Base-by-base conservation (phyloP, 352 stramenopile species). In the Pilasporangium apinafurcum region DNA sequence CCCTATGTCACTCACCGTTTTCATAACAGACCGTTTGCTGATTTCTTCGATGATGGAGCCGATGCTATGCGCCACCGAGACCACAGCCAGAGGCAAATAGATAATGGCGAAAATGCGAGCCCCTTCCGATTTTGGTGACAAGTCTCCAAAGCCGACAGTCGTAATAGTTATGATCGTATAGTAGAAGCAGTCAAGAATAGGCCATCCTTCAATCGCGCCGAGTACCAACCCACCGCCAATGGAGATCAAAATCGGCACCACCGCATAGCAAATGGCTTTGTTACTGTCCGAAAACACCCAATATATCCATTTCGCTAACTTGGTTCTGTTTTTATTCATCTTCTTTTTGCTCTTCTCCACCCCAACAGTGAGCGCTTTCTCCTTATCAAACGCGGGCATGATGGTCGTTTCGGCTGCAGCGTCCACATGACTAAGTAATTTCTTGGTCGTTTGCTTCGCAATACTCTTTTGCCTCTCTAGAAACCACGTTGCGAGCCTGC, bases 111-210 rank as follows among this genome's bases (percentile, higher is more conserved):
- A 96, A 30, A 95, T 58, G 39, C 77, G 73, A 0, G 65, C 74
- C 12, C 30, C 47, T 28, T 75, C 13, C 6, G 61, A 82, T 28
- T 66, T 77, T n/a, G 87, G 81, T 4, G 55, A 73, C 12, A 87
- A 48, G 56, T 95, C 86, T 3, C 79, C 83, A 56, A 92, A 96
- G 21, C 84, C 86, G 5, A 95, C 69, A 6, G 81, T 96, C 13
- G 90, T 97, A 26, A 97, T 65, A 0, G 86, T 95, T 27, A 97
- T 87, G 37, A 95, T 54, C 12, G 72, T 79, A 62, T 96, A 97
- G 48, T 97, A 97, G 37, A 97, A 77, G 42, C 82, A 85, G 67
- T 97, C 89, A 16, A 96, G 56, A 4, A 82, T 20, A 4, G 65
- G 54, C 69, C 73, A 83, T 28, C 65, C 65, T 56, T 86, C 73